phyloP scores from a whole-genome alignment of 1,139 yeast genomes.

The Spathaspora sp. region DNA sequence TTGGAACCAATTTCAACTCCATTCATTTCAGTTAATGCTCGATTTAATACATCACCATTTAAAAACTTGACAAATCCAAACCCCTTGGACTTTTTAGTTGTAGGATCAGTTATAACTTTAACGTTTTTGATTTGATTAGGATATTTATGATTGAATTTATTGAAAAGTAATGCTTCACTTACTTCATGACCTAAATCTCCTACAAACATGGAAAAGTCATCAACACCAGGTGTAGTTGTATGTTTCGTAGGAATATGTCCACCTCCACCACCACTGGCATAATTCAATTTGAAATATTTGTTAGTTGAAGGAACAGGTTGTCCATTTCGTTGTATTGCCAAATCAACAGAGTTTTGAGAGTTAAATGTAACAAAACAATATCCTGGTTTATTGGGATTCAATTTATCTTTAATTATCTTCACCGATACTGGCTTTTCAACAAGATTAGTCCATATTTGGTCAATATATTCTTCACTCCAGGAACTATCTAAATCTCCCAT shows the following conservation, averaged over 20 bases:
- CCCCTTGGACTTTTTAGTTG: slow-evolving; percentile 75
- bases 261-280: slow-evolving; percentile 66
- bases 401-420: slow-evolving; percentile 39
- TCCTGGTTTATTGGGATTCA: slow-evolving; percentile 23
- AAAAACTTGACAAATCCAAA: slow-evolving; percentile 90
- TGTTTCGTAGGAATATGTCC: slow-evolving; percentile 25
- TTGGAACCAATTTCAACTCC: slow-evolving; percentile 73
- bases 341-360: slow-evolving; percentile 62
- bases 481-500: slow-evolving; percentile 93
- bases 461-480: slow-evolving; percentile 74
- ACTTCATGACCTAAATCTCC: slow-evolving; percentile 82
- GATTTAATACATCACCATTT: slow-evolving; percentile 67
- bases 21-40: slow-evolving; percentile 81
- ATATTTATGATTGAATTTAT: slow-evolving; percentile 67
- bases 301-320: slow-evolving; percentile 58
- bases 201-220: slow-evolving; percentile 47
- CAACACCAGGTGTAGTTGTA: background rate
- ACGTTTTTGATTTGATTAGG: slow-evolving; percentile 76
- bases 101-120: slow-evolving; percentile 81
- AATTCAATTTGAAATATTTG: slow-evolving; percentile 69
- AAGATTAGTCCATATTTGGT: slow-evolving; percentile 58
- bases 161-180: slow-evolving; percentile 67
- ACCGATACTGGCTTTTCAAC: slow-evolving; percentile 39
- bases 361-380: slow-evolving; percentile 88
- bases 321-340: slow-evolving; percentile 72